Conservation (phyloP, 331 rosid species). For the Pyrus hybrid region DNA sequence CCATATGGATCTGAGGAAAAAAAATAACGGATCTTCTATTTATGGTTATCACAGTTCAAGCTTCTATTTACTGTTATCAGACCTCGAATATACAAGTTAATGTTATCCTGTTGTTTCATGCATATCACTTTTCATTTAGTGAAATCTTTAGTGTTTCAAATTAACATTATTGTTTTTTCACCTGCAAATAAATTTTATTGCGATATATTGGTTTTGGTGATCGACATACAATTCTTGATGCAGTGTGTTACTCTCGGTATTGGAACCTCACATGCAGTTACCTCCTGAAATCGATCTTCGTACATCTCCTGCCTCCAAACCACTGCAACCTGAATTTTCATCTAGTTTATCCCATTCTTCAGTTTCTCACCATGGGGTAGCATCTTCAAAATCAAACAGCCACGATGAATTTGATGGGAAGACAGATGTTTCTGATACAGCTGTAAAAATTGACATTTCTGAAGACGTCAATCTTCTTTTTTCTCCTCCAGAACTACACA, state of each 20-base stretch:
- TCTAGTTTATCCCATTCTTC: slow-evolving; percentile 37
- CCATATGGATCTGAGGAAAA: background rate
- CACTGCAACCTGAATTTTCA: slow-evolving; percentile 37
- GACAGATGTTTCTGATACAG: slow-evolving; percentile 45
- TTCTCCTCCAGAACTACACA: slow-evolving; percentile 60
- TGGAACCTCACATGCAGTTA: slow-evolving; percentile 84
- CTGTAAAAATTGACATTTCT: slow-evolving; percentile 38
- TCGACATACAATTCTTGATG: slow-evolving; percentile 19
- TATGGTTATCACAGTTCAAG: background rate
- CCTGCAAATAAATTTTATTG: background rate
- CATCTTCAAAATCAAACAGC: slow-evolving; percentile 41
- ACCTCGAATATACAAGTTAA: background rate
- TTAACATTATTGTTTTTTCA: background rate
- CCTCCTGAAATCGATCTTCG: slow-evolving; percentile 85
- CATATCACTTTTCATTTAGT: background rate
- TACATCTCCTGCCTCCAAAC: slow-evolving; percentile 33
- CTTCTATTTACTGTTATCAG: background rate
- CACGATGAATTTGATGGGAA: slow-evolving; percentile 67
- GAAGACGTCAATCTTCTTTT: slow-evolving; percentile 70
- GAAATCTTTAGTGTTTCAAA: background rate
- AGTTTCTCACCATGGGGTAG: slow-evolving; percentile 32
- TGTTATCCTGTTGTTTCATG: background rate
- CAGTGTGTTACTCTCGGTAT: slow-evolving; percentile 82
- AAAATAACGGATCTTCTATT: background rate
- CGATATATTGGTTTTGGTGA: background rate